These are phyloP conservation scores for Cyberlindnera maclurae DNA, from an alignment of 805 yeast genomes.

Conservation along the genomic window DNA sequence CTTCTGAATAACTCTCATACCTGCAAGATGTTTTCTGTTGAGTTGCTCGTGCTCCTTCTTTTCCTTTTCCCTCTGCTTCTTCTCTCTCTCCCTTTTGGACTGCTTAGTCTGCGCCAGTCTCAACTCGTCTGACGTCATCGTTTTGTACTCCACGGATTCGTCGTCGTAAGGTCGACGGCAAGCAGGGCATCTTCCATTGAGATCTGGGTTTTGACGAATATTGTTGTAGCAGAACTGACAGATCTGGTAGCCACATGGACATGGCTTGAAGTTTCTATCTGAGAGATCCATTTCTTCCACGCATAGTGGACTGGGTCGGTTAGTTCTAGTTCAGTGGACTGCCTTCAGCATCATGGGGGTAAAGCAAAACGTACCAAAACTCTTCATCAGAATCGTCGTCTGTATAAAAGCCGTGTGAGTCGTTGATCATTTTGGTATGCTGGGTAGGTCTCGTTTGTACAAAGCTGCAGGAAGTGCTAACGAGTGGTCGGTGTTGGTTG, in stretches of 20 bases:
- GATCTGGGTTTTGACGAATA: slow-evolving; percentile 89
- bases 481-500: too few species aligned
- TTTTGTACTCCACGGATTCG: slow-evolving; percentile 81
- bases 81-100: slow-evolving; percentile 74
- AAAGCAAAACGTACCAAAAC: slow-evolving; percentile 40
- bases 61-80: slow-evolving; percentile 84
- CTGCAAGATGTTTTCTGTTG: slow-evolving; percentile 84
- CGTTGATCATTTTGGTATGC: slow-evolving; percentile 19
- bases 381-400: slow-evolving; percentile 68
- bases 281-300: slow-evolving; percentile 97
- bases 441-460: too few species aligned
- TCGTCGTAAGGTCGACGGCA: slow-evolving; percentile 94
- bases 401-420: slow-evolving; percentile 52
- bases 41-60: slow-evolving; percentile 81
- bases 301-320: slow-evolving; percentile 70
- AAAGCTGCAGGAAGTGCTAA: too few species aligned
- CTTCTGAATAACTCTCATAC: slow-evolving; percentile 97
- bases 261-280: slow-evolving; percentile 95
- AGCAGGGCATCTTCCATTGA: slow-evolving; percentile 95
- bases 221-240: slow-evolving; percentile 98
- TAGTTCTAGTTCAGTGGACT: background rate
- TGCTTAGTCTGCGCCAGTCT: slow-evolving; percentile 74
- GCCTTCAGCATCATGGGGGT: background rate
- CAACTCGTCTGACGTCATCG: slow-evolving; percentile 76
- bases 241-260: slow-evolving; percentile 98